Evolutionary conservation across 352 stramenopile species (phyloP), one percentile per base, ranked within the genome.

Genomic region (Heterotrichella gracilis): DNA sequence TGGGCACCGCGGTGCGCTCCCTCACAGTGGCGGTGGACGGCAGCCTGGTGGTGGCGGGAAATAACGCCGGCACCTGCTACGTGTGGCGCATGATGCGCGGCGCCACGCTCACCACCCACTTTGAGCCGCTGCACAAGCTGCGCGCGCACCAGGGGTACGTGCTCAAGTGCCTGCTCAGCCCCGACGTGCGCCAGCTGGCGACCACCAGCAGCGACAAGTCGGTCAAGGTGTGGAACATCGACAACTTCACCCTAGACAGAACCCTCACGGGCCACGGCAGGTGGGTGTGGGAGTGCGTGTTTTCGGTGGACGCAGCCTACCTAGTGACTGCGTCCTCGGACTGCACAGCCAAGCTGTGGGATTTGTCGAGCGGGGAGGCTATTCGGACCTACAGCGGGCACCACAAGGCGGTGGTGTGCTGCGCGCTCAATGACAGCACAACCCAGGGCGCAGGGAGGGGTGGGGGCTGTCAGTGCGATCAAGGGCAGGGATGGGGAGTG

Each of bases 231-330:
- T 94, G 84, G 80, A 77, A 77, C 63, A 75, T 83, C 39, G 69
- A 79, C 73, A 70, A 78, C 25, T 77, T 75, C 32, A 32, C 25
- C 22, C 63, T 79, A 2, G 68, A 78, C 25, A 73, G 75, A 22
- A 77, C 74, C 0, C 70, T 79, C 0, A 17, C 69, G 0, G 80
- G 83, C 20, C 86, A 94, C 74, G 82, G 88, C 71, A 85, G 88
- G 70, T 98, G 91, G 91, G 91, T 98, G 4, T 96, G 90, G 88
- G 90, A 98, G 78, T 92, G 86, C 68, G 85, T 85, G 1, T 98
- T 97, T 80, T 94, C 84, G 63, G 90, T 90, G 3, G 92, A 97
- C 71, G 94, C 85, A 19, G 92, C 82, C 53, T 98, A 96, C 76
- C 78, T 98, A 32, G 88, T 97, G 19, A 96, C 89, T 0, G 83